Evolutionary conservation across 192 early-diverging fungal genomes (phyloP), one percentile per base, ranked within the genome.

Genomic region (Phlyctochytrium arcticum): DNA sequence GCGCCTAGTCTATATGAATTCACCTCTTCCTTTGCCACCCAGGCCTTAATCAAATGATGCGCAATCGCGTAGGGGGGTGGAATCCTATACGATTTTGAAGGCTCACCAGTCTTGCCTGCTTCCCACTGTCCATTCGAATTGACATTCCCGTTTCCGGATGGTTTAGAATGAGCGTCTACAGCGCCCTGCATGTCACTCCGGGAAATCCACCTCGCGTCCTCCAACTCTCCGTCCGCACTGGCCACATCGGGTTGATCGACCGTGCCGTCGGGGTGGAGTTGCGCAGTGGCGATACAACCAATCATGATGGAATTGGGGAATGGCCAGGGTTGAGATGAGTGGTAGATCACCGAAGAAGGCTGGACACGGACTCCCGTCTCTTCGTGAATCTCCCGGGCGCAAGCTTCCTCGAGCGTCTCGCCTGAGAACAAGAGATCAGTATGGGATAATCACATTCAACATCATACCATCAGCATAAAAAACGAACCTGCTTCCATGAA

Each of bases 241-340:
- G 72, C 74, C 17, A 74, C 48, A 33, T 78, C 76, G 23, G 72
- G 66, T 6, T 48, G 36, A 34, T 75, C 71, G 6, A 33, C 42
- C 17, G 60, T 64, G 27, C 47, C 54, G 5, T 54, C 54, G n/a
- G n/a, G n/a, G n/a, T n/a, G n/a, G n/a, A n/a, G n/a, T n/a, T n/a
- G n/a, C 0, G 77, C 77, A 36, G 65, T 36, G 3, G 60, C 75
- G 24, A 75, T 65, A 48, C 76, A 72, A 12, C 80, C 80, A 48
- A 85, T 33, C 81, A 86, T 86, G 36, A 86, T 60, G 21, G 72
- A 65, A 26, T 71, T 66, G 5, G 84, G 84, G 58, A 85, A 85
- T 31, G 84, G 81, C 84, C 84, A 86, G n/a, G 83, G 83, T 64
- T 86, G 82, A 7, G 72, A 75, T 10, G 62, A 64, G 65, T 81